Evolutionary conservation across 2,329 filamentous ascomycete species (phyloP).

Genomic region (Rutstroemia sp.): DNA sequence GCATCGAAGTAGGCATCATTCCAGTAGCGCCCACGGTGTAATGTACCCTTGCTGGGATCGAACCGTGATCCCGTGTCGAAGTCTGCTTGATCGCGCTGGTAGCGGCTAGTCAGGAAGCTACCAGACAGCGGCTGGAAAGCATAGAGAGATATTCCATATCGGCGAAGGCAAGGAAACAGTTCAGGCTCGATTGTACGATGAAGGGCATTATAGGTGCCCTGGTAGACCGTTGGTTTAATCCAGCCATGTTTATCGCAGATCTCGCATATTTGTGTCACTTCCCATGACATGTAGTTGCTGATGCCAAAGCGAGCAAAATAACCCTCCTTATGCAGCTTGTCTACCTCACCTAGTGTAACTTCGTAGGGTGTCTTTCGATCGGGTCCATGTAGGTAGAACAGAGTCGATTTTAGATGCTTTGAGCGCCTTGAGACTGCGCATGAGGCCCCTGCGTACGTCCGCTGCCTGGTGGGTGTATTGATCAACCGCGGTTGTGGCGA

Average conservation of each 20-base stretch:
- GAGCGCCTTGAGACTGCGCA: conserved; percentile 38
- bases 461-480: background rate
- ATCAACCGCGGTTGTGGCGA: no score
- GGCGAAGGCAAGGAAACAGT: no score
- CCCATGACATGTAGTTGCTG: conserved; percentile 47
- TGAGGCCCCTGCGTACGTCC: background rate
- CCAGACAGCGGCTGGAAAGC: no score
- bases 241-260: conserved; percentile 28
- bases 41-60: no score
- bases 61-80: no score
- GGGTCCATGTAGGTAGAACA: conserved; percentile 17
- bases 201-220: conserved; percentile 19
- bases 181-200: background rate
- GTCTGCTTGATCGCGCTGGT: no score
- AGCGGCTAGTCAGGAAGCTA: no score
- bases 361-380: conserved; percentile 19
- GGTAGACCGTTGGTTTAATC: conserved; percentile 28
- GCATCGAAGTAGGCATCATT: no score
- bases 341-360: conserved; percentile 21
- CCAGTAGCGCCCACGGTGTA: no score
- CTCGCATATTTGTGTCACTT: conserved; percentile 20
- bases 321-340: conserved; percentile 28
- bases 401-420: conserved; percentile 36
- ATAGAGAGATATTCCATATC: no score
- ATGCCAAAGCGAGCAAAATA: conserved; percentile 43